Evolutionary conservation across 768 basidiomycete genomes (phyloP), one percentile per base, ranked within the genome.

Genomic region (Termitomyces sp.): DNA sequence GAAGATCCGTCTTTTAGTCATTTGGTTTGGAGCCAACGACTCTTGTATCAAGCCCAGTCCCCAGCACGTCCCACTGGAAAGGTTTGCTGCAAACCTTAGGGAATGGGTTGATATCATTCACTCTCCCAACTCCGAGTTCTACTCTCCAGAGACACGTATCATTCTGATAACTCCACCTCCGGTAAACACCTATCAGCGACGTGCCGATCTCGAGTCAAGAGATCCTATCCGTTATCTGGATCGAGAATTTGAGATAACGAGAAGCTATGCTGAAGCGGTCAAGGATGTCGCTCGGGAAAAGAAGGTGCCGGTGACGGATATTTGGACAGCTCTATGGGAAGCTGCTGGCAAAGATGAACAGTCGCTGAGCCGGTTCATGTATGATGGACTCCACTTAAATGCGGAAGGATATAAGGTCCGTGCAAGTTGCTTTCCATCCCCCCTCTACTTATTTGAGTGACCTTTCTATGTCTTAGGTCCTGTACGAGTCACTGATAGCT

Each of bases 21-120:
- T 96, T 66, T 97, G 92, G 92, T 90, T 91, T 59, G 94, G 94
- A 49, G 86, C 87, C 16, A 98, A 98, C 71, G 94, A 98, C 68
- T 83, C 94, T 6, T 83, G 81, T 62, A 75, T 90, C 51, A 69
- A 72, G 30, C 81, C 80, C 0, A 84, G 79, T 20, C 71, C 76
- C 16, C 94, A 96, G 66, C 88, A 93, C 66, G 88, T 95, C 45
- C 87, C 92, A 3, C 72, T 90, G 28, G 70, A 75, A 20, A 74
- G 76, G 49, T 96, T 84, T 76, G 78, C 73, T 35, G 68, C 71
- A 51, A 94, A 94, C 67, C 72, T 96, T 45, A 69, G 69, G 49
- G 69, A 76, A 30, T 82, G 95, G 65, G 73, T 95, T 57, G 65
- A 77, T 38, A 75, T 86, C 67, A 76, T 93, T 47, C 81, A 75